These are phyloP conservation scores for Fusarium coicis DNA, from an alignment of 2,329 filamentous ascomycete genomes.

Conservation along the genomic window DNA sequence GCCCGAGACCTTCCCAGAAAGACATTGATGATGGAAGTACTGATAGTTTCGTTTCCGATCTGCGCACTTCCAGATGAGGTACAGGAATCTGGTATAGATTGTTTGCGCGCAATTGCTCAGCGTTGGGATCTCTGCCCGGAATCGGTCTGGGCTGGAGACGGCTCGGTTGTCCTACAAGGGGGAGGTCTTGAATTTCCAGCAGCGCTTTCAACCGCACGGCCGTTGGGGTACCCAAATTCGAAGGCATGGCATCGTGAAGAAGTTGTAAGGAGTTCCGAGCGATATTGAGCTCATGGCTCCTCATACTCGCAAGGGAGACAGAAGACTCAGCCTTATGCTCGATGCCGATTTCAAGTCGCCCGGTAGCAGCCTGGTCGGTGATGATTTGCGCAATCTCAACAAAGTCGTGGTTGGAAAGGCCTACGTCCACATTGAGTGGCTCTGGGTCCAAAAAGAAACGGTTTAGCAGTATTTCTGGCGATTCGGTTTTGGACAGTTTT, in stretches of 20 bases:
- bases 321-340: slow-evolving; percentile 33
- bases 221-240: slow-evolving; percentile 54
- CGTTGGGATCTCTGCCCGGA: slow-evolving; percentile 53
- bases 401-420: slow-evolving; percentile 66
- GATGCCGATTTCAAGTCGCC: slow-evolving; percentile 53
- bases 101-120: slow-evolving; percentile 61
- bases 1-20: slow-evolving; percentile 85
- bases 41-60: slow-evolving; percentile 76
- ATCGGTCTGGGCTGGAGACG: slow-evolving; percentile 62
- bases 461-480: slow-evolving; percentile 61
- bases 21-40: slow-evolving; percentile 77
- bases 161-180: slow-evolving; percentile 62
- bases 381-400: slow-evolving; percentile 76
- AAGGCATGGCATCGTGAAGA: slow-evolving; percentile 58
- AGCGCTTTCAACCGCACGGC: slow-evolving; percentile 58
- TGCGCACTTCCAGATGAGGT: slow-evolving; percentile 77
- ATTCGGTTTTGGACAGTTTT: slow-evolving; percentile 59
- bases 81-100: slow-evolving; percentile 71
- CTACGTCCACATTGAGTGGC: slow-evolving; percentile 58
- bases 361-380: slow-evolving; percentile 74
- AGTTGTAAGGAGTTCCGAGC: slow-evolving; percentile 61
- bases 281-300: slow-evolving; percentile 56
- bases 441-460: slow-evolving; percentile 70
- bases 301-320: slow-evolving; percentile 46
- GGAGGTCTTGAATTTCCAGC: slow-evolving; percentile 67